Percentiles rank a stretch among this genome's conserved stretches.
Evolutionary conservation across 768 basidiomycete genomes (phyloP).

Genomic region (Mycena indigotica): DNA sequence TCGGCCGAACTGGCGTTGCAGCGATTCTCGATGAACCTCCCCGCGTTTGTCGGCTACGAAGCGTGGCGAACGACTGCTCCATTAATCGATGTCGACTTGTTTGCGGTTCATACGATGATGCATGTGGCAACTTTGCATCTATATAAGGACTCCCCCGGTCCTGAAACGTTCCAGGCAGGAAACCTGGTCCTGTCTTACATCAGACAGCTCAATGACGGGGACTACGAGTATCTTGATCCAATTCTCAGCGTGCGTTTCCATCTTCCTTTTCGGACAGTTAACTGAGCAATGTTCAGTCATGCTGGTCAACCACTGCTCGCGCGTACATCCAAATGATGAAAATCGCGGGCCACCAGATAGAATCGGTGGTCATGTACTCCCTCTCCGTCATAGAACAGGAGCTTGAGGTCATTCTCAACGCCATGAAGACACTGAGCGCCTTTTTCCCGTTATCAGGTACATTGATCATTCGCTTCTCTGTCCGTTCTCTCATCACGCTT

Average conservation of each 20-base stretch:
- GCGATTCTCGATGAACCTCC: conserved; percentile 44
- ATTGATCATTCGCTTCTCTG: conserved; percentile 5
- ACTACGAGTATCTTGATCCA: conserved; percentile 58
- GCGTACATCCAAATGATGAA: conserved; percentile 38
- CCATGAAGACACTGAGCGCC: conserved; percentile 36
- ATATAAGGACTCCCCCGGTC: conserved; percentile 42
- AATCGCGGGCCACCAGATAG: conserved; percentile 21
- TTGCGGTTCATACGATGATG: conserved; percentile 51
- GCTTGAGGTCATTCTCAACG: conserved; percentile 34
- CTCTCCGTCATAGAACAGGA: conserved; percentile 32
- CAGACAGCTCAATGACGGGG: conserved; percentile 47
- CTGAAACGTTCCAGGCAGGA: conserved; percentile 46
- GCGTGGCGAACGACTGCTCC: conserved; percentile 35
- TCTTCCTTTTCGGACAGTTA: not conserved
- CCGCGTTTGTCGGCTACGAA: conserved; percentile 40
- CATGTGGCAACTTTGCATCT: conserved; percentile 55
- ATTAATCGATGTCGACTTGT: conserved; percentile 43
- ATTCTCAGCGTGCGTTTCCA: conserved; percentile 50
- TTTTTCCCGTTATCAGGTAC: conserved; percentile 42
- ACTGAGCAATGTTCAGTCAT: conserved; percentile 30
- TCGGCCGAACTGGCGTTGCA: conserved; percentile 48
- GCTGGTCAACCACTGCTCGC: conserved; percentile 43
- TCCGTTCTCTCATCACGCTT: not conserved
- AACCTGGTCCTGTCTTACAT: conserved; percentile 47
- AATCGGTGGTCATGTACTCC: conserved; percentile 20